Conservation (phyloP, 352 stramenopile species). For the Phytophthora foliorum region DNA sequence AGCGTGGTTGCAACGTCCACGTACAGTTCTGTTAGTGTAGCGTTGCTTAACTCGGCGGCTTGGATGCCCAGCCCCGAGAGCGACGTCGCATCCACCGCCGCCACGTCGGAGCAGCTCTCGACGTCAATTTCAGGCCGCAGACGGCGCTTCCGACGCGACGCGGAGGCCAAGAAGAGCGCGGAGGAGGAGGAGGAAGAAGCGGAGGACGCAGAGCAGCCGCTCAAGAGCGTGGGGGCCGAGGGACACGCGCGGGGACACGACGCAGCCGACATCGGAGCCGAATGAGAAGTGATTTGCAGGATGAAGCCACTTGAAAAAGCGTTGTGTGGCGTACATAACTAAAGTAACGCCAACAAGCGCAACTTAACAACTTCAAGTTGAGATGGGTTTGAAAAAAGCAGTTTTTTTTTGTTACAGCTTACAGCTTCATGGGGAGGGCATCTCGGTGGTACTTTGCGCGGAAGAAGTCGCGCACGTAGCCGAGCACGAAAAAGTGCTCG, state of each 20-base stretch:
- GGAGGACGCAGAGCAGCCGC: slow-evolving; percentile 6
- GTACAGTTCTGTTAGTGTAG: slow-evolving; percentile 26
- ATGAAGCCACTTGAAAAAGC: slow-evolving; percentile 16
- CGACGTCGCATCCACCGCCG: slow-evolving; percentile 19
- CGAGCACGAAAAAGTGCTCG: slow-evolving; percentile 74
- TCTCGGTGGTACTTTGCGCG: slow-evolving; percentile 76
- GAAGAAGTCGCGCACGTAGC: slow-evolving; percentile 73
- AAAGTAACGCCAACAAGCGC: too few relatives aligned
- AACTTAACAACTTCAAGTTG: too few relatives aligned
- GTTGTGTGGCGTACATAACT: slow-evolving; percentile 1
- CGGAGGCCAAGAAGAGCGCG: slow-evolving; percentile 12
- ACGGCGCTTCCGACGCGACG: slow-evolving; percentile 11
- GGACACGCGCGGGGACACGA: slow-evolving; percentile 27
- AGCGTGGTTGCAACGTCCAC: background rate
- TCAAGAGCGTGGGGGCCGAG: slow-evolving; percentile 22
- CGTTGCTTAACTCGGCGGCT: slow-evolving; percentile 5
- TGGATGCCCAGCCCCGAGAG: slow-evolving; percentile 26
- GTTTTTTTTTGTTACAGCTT: too few relatives aligned
- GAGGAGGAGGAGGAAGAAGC: slow-evolving; percentile 7
- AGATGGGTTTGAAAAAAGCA: too few relatives aligned
- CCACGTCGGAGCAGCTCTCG: slow-evolving; percentile 23
- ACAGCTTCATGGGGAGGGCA: slow-evolving; percentile 68
- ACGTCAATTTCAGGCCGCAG: slow-evolving; percentile 6
- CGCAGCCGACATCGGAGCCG: slow-evolving; percentile 9
- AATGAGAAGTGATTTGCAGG: slow-evolving; percentile 1